Percentiles rank a stretch among this genome's conserved stretches.
phyloP scores from a whole-genome alignment of 108 stramenopile species.

The Schizochytrium sp. region DNA sequence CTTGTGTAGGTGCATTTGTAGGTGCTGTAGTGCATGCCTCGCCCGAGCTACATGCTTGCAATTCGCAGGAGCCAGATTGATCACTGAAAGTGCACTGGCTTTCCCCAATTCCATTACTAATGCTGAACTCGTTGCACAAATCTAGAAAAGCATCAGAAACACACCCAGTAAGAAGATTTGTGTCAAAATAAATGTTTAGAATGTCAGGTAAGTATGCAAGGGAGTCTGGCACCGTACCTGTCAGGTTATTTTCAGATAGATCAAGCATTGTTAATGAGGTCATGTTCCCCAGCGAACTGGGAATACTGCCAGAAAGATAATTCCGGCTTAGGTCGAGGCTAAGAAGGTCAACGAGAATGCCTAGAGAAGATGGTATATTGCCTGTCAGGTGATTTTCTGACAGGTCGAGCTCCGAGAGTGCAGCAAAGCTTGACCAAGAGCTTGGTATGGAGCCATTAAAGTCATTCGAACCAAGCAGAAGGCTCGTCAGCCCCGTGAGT shows the following conservation, averaged over 20 bases:
- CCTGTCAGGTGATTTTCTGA: not conserved
- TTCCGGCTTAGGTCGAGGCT: not conserved
- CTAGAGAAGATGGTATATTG: not conserved
- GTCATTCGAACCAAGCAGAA: no score
- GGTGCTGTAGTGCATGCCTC: not conserved
- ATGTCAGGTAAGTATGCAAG: not conserved
- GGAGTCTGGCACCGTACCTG: not conserved
- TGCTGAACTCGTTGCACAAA: not conserved
- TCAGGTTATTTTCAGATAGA: slow-evolving; percentile 13
- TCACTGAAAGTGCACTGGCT: not conserved
- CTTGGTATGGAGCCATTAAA: no score
- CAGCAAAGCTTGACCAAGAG: not conserved
- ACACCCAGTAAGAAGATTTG: not conserved
- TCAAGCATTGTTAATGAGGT: not conserved
- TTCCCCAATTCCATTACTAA: not conserved
- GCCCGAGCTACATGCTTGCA: not conserved
- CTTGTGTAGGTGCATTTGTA: not conserved
- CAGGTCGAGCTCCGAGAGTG: not conserved
- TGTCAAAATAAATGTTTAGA: not conserved
- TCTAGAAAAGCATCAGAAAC: not conserved
- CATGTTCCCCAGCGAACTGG: not conserved
- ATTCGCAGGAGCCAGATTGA: not conserved
- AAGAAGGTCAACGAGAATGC: not conserved
- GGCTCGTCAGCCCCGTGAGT: not conserved
- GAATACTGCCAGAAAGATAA: slow-evolving; percentile 10